These are phyloP conservation scores for Penicillium paxilli DNA, from an alignment of 495 filamentous ascomycete species.

Conservation along the genomic window DNA sequence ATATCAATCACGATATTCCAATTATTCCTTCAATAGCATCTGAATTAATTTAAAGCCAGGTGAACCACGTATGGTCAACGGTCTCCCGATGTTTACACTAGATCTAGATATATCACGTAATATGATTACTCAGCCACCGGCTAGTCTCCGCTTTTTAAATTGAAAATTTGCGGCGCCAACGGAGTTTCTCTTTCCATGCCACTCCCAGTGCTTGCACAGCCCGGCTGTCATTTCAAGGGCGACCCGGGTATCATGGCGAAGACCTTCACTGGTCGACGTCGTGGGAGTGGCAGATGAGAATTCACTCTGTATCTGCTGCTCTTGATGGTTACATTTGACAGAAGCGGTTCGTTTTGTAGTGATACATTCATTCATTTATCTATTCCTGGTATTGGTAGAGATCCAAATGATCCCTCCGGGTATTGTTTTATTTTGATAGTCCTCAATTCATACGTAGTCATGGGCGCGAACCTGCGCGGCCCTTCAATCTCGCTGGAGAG, in stretches of 20 bases:
- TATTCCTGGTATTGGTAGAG: conserved; percentile 4
- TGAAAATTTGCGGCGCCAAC: conserved; percentile 12
- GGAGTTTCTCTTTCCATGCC: conserved; percentile 36
- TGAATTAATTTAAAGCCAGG: no score
- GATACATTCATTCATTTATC: conserved; percentile 46
- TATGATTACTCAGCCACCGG: conserved; percentile 14
- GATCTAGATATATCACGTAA: conserved; percentile 1
- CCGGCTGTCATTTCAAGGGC: conserved; percentile 54
- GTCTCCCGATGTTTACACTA: no score
- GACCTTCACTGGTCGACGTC: conserved; percentile 71
- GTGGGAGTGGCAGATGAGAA: conserved; percentile 69
- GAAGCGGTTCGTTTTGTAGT: conserved; percentile 75
- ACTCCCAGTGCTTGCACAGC: conserved; percentile 50
- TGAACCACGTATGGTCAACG: no score
- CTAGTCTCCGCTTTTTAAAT: conserved; percentile 6
- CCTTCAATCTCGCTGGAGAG: no score
- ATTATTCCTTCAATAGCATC: no score
- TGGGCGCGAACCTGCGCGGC: conserved; percentile 2
- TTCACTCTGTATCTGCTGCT: conserved; percentile 95
- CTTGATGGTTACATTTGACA: conserved; percentile 73
- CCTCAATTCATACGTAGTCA: conserved; percentile 4
- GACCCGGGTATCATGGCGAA: conserved; percentile 39
- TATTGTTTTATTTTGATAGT: background rate
- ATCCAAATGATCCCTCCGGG: background rate
- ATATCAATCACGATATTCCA: no score